Evolutionary conservation across 1,139 yeast species (phyloP), one percentile per base, ranked within the genome.

Genomic region (Pichia cactophila): DNA sequence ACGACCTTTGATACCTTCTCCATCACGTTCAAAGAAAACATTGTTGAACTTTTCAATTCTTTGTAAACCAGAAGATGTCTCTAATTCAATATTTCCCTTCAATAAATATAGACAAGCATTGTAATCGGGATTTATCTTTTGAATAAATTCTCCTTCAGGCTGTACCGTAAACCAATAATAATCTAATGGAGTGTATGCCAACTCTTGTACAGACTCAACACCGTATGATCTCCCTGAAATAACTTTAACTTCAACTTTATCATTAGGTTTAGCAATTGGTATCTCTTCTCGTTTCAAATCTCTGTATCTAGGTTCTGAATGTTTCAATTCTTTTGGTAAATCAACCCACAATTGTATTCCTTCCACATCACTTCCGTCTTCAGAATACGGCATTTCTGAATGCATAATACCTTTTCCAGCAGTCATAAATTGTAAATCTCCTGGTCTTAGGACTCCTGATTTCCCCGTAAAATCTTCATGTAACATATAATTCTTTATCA

Each of bases 301-400:
- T 59, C 95, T 76, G 69, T 89, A 89, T 52, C 94, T 71, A 44
- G 97, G 96, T 44, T 77, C 78, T 50, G 79, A 71, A 53, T 80
- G 74, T 65, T 87, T 87, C 63, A 84, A 69, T 5, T 77, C 69
- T 49, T 73, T 77, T 5, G 96, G 96, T 55, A 88, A 74, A 63
- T 88, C 96, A 45, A 89, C 96, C 97, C 97, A 89, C 48, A 90
- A 69, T 66, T 89, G 96, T 73, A 89, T 72, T 47, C 96, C 96
- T 41, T 71, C 76, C 38, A 82, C 80, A 1, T 77, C 69, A 26
- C 73, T 64, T 26, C 83, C 85, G 56, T 79, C 80, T 40, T 74
- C 72, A 36, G 85, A 78, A 44, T 50, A 62, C 16, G 96, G 96
- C 80, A 86, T 85, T 61, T 86, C 95, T 5, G 89, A 78, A 61